Evolutionary conservation across 257 asterid genomes (phyloP).

Genomic region (Nicotiana attenuata): DNA sequence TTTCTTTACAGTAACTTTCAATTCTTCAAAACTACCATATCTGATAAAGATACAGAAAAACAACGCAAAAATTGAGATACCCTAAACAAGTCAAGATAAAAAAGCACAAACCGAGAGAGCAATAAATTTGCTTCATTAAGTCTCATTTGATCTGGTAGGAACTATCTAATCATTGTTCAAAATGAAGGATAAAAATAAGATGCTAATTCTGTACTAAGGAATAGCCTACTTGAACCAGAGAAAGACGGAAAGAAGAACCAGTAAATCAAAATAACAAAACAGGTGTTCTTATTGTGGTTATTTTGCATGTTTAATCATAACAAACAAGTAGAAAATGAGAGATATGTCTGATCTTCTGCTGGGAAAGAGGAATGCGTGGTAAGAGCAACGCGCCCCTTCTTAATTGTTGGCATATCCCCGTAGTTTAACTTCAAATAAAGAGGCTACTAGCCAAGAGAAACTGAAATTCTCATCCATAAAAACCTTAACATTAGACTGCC

Average conservation of each 20-base stretch:
- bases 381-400: neutral
- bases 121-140: neutral
- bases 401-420: neutral
- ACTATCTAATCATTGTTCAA: neutral
- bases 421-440: neutral
- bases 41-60: conserved; percentile 30
- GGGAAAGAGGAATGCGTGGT: neutral
- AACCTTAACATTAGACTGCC: neutral
- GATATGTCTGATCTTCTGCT: neutral
- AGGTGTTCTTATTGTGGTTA: neutral
- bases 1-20: conserved; percentile 62
- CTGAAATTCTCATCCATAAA: neutral
- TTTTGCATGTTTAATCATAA: neutral
- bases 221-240: neutral
- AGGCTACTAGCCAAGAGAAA: neutral
- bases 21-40: conserved; percentile 74
- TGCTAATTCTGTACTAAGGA: neutral
- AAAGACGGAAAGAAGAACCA: neutral
- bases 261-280: neutral
- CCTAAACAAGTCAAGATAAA: neutral
- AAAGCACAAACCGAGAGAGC: neutral
- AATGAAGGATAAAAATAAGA: neutral
- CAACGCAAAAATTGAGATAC: neutral
- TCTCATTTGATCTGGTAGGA: neutral
- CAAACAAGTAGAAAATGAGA: neutral